A percentile compares a stretch with the other conserved stretches of the same genome.
phyloP scores from a whole-genome alignment of 805 yeast species.

The Komagataella ulmi region DNA sequence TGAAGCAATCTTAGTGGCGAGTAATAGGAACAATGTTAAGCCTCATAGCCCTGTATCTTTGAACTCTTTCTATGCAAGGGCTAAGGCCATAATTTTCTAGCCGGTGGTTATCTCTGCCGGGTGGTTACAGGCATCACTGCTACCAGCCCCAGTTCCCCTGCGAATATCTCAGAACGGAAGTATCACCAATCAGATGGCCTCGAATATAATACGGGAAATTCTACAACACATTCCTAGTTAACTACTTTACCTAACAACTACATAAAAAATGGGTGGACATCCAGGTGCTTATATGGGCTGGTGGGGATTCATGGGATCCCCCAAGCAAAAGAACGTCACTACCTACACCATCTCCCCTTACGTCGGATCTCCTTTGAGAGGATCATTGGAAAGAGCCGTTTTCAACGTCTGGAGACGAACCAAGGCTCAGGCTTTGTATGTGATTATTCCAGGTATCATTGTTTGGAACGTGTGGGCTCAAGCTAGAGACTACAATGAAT shows the following conservation, averaged over 20 bases:
- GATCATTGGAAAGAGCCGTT: conserved; percentile 70
- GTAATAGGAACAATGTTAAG: background rate
- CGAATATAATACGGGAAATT: background rate
- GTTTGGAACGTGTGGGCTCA: conserved; percentile 80
- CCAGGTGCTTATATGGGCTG: conserved; percentile 85
- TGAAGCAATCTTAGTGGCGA: background rate
- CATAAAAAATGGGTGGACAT: conserved; percentile 48
- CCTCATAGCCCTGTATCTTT: background rate
- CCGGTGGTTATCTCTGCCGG: background rate
- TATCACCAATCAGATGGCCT: background rate
- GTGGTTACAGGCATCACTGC: background rate
- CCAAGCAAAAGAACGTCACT: conserved; percentile 76
- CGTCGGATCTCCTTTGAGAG: conserved; percentile 87
- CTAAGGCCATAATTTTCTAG: background rate
- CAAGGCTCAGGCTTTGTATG: conserved; percentile 68
- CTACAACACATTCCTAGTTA: background rate
- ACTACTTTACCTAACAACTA: background rate
- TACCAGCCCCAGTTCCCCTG: background rate
- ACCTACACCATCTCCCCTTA: conserved; percentile 86
- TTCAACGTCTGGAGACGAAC: conserved; percentile 94
- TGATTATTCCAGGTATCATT: conserved; percentile 63
- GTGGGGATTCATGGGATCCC: conserved; percentile 89
- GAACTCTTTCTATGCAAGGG: background rate
- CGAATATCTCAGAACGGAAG: background rate
- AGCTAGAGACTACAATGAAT: conserved; percentile 86